phyloP scores from a whole-genome alignment of 371 early-diverging fungal genomes.

The Phascolomyces articulosus region DNA sequence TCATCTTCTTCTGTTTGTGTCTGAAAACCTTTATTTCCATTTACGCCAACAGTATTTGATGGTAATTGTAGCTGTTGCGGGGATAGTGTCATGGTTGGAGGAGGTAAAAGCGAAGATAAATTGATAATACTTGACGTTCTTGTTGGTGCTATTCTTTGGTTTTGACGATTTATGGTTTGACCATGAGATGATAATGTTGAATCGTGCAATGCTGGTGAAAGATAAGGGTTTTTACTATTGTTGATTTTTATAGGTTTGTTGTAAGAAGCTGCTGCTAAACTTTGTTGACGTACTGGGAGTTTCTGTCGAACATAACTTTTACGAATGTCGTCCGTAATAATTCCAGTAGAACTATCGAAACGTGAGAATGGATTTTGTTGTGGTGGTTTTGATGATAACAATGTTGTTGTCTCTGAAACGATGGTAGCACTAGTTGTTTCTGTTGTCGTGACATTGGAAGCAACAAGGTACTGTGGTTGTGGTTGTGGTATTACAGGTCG shows the following conservation, averaged over 20 bases:
- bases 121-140: conserved; percentile 10
- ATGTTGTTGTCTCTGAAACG: too few relatives aligned
- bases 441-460: neutral
- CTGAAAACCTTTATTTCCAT: neutral
- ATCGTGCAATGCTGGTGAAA: neutral
- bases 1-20: conserved; percentile 27
- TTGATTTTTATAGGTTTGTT: neutral
- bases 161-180: neutral
- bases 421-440: neutral
- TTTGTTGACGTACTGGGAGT: conserved; percentile 48
- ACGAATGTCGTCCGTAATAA: conserved; percentile 38
- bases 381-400: neutral
- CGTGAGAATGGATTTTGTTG: neutral
- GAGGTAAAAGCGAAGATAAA: conserved; percentile 1
- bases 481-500: neutral
- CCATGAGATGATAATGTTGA: neutral
- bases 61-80: neutral
- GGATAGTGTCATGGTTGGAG: neutral
- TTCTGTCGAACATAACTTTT: conserved; percentile 47
- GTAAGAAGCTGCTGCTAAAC: conserved; percentile 31
- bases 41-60: neutral
- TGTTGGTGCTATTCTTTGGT: neutral
- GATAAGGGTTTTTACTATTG: neutral
- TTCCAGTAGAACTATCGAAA: conserved; percentile 16
- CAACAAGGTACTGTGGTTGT: neutral